Base-by-base conservation (phyloP, 495 filamentous ascomycete species). In the Apiosordaria backusii region DNA sequence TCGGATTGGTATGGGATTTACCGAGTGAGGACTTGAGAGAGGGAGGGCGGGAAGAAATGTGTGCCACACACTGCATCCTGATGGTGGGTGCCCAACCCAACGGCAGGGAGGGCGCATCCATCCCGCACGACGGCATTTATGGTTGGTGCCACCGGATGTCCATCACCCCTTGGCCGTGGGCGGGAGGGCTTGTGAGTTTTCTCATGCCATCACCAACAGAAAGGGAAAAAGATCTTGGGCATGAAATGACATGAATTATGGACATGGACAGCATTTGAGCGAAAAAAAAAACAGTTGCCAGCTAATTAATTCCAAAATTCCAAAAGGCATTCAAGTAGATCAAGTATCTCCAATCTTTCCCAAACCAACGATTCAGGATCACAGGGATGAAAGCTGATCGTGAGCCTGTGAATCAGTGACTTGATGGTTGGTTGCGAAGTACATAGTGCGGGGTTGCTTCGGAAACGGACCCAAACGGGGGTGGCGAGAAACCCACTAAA, bases 381-480 rank as follows among this genome's bases (percentile, higher is more conserved):
- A 13, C 35, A 45, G 7, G 1, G 35, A 6, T 2, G 10, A 7
- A 45, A 15, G 35, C 6, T 45, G 35, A 45, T 9, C 5, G 35
- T 45, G 35, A 45, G 16, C 35, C 19, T 9, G 57, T 59, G 25
- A 59, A 27, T 24, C 21, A 1, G 55, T 58, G 55, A 58, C 10
- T 24, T 21, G 25, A 18, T 59, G 23, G 57, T 23, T 35, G 59
- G 50, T 35, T 35, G 45, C 23, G 3, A 10, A 19, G 19, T 18
- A 7, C 5, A 45, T 10, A n/a, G 61, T 23, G 61, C 61, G 55
- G 53, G 66, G 66, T 71, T 71, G 66, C 69, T 64, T 60, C 60
- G 63, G 69, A 68, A 71, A 68, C 69, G 61, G 27, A 3, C 69
- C 65, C 65, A 68, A 66, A 68, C 61, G 61, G 35, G 35, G 35